A percentile compares a stretch with the other conserved stretches of the same genome.
Conservation (phyloP, 768 basidiomycete species). For the Trametes sanguinea region DNA sequence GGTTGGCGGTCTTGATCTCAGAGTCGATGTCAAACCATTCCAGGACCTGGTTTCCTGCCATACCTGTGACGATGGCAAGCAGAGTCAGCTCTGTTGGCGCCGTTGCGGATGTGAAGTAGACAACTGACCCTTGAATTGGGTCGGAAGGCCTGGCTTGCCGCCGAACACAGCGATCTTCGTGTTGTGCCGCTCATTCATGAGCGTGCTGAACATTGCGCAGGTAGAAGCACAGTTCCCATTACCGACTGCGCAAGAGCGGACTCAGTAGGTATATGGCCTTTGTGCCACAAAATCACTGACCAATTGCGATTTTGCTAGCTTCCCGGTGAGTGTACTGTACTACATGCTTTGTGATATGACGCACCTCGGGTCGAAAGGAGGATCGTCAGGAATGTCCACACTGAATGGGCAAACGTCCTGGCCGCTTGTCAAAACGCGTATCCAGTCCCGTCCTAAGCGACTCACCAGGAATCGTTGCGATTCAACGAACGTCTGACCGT, state of each 20-base stretch:
- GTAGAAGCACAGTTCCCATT: conserved; percentile 55
- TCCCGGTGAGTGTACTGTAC: background rate
- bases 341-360: background rate
- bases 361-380: conserved; percentile 49
- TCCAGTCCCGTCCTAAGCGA: background rate
- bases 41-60: conserved; percentile 65
- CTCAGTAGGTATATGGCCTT: background rate
- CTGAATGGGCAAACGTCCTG: conserved; percentile 38
- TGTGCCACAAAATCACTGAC: conserved; percentile 4
- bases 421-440: conserved; percentile 11
- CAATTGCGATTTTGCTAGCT: conserved; percentile 30
- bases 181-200: conserved; percentile 58
- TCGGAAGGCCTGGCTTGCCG: conserved; percentile 50
- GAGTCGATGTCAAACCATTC: conserved; percentile 63
- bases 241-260: conserved; percentile 16
- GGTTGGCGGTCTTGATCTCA: conserved; percentile 55
- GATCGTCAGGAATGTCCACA: conserved; percentile 42
- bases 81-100: background rate
- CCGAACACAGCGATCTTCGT: conserved; percentile 59
- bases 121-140: conserved; percentile 49
- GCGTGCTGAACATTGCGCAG: conserved; percentile 62
- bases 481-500: conserved; percentile 32
- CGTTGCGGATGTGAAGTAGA: too few species aligned
- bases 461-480: conserved; percentile 39
- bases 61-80: conserved; percentile 28